Percentiles rank a stretch among this genome's conserved stretches.
phyloP scores from a whole-genome alignment of 768 basidiomycete genomes.

The Hemileccinum impolitum region DNA sequence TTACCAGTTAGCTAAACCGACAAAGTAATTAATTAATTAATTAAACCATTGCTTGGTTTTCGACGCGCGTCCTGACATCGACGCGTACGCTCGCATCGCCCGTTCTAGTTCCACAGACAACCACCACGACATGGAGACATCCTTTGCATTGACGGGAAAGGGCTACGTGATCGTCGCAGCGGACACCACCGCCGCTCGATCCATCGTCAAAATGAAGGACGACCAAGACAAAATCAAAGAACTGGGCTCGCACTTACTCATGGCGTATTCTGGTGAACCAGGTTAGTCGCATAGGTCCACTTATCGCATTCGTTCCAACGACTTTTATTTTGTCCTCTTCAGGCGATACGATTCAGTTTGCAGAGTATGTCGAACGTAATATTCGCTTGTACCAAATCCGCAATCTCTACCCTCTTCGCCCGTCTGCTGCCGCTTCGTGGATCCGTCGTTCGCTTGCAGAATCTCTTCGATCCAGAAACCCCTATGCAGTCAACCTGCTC shows the following conservation, averaged over 20 bases:
- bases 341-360: conserved; percentile 97
- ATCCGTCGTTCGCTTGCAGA: conserved; percentile 88
- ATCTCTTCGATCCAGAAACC: conserved; percentile 80
- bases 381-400: conserved; percentile 95
- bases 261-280: conserved; percentile 95
- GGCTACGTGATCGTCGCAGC: conserved; percentile 91
- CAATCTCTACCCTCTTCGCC: conserved; percentile 84
- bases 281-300: conserved; percentile 41
- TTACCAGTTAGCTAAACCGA: no score
- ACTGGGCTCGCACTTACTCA: conserved; percentile 85
- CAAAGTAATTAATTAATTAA: no score
- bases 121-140: conserved; percentile 70
- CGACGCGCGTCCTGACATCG: conserved; percentile 29
- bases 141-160: conserved; percentile 88
- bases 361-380: conserved; percentile 95
- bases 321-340: neutral
- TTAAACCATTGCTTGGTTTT: neutral
- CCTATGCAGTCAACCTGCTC: conserved; percentile 90
- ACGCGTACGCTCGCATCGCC: conserved; percentile 18
- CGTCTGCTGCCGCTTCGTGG: conserved; percentile 92
- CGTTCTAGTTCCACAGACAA: conserved; percentile 4
- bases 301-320: neutral
- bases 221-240: conserved; percentile 97
- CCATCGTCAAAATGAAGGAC: conserved; percentile 95
- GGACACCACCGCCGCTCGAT: conserved; percentile 84